phyloP scores from a whole-genome alignment of 441 rosid genomes.

The Hura crepitans region DNA sequence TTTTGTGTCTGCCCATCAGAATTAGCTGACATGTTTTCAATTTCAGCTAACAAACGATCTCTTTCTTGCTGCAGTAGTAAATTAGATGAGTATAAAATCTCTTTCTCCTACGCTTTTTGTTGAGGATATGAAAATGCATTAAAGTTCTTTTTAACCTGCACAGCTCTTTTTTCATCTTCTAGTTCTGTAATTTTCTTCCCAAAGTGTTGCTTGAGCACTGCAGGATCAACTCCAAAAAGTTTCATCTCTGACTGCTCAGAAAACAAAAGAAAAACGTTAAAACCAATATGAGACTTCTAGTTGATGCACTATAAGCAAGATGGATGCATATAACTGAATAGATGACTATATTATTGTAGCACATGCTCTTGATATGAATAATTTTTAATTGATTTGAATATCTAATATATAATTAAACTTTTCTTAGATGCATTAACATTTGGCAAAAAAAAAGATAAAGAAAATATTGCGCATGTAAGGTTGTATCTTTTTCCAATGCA shows the following conservation, averaged over 20 bases:
- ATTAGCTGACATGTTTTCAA: constrained; percentile 71
- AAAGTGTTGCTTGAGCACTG: constrained; percentile 85
- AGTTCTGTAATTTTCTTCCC: constrained; percentile 91
- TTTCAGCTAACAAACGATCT: constrained; percentile 75
- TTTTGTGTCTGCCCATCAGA: constrained; percentile 88
- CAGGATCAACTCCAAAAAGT: constrained; percentile 63
- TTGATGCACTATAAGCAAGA: background rate
- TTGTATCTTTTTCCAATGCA: background rate
- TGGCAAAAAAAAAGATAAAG: background rate
- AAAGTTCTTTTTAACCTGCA: constrained; percentile 55
- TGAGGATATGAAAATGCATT: constrained; percentile 15
- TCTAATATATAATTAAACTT: constrained; percentile 1
- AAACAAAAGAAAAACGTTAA: constrained; percentile 4
- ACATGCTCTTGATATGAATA: background rate
- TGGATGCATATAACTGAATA: constrained; percentile 1
- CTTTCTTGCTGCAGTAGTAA: constrained; percentile 71
- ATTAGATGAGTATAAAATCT: constrained; percentile 18
- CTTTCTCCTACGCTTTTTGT: background rate
- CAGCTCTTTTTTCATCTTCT: constrained; percentile 85
- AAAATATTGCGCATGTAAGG: background rate
- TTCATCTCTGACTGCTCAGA: constrained; percentile 88
- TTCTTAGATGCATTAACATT: background rate
- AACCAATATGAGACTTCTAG: constrained; percentile 3
- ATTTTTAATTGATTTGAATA: constrained; percentile 6
- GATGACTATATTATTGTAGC: constrained; percentile 3